Evolutionary conservation across 2,329 filamentous ascomycete species (phyloP), one percentile per base, ranked within the genome.

Genomic region (Epichloe typhina): DNA sequence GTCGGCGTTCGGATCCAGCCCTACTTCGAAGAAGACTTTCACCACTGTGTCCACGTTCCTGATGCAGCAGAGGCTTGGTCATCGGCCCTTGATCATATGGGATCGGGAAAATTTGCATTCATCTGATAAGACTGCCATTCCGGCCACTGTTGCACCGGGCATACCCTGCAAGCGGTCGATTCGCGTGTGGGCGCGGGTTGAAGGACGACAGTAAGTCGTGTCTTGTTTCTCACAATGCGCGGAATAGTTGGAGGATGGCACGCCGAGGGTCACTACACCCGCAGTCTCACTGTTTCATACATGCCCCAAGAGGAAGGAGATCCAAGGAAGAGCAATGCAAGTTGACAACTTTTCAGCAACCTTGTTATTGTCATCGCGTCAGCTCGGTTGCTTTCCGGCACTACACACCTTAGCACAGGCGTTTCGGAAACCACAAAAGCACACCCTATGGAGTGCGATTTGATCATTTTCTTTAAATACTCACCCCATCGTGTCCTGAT

Each of bases 21-120:
- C 3, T 72, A 72, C 52, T 72, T 70, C 52, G 69, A 72, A 44
- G 70, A 71, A 51, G 69, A 72, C 49, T 69, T 70, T 55, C 70
- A 72, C 44, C 66, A 62, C 3, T 60, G 62, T 7, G 62, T 68
- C 43, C 69, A 72, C 50, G 66, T 62, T 3, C 59, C 60, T 6
- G 67, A 70, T 17, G 53, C 65, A 5, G 62, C 66, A 41, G 64
- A 68, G 39, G 61, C 66, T 8, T 69, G 66, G 66, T 65, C 65
- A 4, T 59, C 65, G 8, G 66, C 64, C n/a, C 61, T 68, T 53
- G 50, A 56, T 38, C 55, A 61, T 41, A 58, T 64, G 57, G 55
- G 53, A 38, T 54, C 58, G 38, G 52, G 52, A 19, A 63, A 59
- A 51, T 67, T 64, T 59, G 59, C 62, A 38, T 67, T 64, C 51